Evolutionary conservation across 306 rosid genomes (phyloP).

Genomic region (Fragaria nilgerrensis): DNA sequence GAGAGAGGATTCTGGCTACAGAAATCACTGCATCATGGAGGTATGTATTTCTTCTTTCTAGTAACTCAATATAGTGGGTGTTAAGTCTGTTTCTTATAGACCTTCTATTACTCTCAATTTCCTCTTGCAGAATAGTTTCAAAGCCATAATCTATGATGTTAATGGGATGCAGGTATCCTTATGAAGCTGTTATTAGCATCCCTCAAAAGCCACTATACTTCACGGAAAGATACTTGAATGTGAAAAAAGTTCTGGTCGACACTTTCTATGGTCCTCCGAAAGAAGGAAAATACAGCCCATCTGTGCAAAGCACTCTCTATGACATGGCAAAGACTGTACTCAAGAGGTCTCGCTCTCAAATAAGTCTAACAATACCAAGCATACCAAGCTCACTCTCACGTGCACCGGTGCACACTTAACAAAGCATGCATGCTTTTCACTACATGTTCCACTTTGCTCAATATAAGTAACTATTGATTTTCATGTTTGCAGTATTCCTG

Average conservation of each 20-base stretch:
- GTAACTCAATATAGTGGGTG: neutral
- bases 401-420: neutral
- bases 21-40: conserved; percentile 87
- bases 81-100: neutral
- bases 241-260: conserved; percentile 59
- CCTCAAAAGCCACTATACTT: conserved; percentile 68
- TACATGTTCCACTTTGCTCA: neutral
- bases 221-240: conserved; percentile 54
- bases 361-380: neutral
- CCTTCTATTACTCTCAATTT: neutral
- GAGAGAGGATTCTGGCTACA: conserved; percentile 86
- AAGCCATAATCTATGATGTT: conserved; percentile 16
- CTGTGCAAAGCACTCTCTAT: conserved; percentile 91
- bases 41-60: conserved; percentile 29
- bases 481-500: conserved; percentile 64
- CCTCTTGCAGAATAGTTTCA: neutral
- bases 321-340: conserved; percentile 76
- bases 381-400: neutral
- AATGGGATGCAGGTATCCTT: conserved; percentile 63
- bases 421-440: neutral
- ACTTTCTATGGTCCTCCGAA: conserved; percentile 79
- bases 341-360: conserved; percentile 52
- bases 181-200: conserved; percentile 48
- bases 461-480: conserved; percentile 17
- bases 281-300: conserved; percentile 82